These are phyloP conservation scores for Nematocida major DNA, from an alignment of 371 early-diverging fungal species.

Conservation along the genomic window DNA sequence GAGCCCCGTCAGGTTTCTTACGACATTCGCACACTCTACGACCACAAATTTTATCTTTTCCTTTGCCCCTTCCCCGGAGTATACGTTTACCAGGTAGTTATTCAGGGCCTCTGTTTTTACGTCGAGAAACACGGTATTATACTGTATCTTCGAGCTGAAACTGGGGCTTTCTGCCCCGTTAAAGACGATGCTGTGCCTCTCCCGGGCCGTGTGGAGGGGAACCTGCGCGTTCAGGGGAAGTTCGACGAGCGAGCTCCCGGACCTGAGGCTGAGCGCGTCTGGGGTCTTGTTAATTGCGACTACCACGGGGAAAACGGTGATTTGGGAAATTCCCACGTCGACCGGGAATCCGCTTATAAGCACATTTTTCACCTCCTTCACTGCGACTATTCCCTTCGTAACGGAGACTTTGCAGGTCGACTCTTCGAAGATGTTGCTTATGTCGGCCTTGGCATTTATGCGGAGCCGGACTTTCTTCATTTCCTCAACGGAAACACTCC, in stretches of 20 bases:
- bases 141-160: constrained; percentile 46
- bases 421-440: background rate
- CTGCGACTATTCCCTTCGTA: constrained; percentile 7
- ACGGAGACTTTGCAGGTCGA: background rate
- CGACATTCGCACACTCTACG: constrained; percentile 29
- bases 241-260: background rate
- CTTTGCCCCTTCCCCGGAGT: constrained; percentile 34
- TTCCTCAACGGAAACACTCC: background rate
- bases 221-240: background rate
- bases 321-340: constrained; percentile 26
- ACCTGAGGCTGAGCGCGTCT: background rate
- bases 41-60: constrained; percentile 42
- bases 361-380: constrained; percentile 16
- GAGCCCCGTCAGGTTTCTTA: constrained; percentile 36
- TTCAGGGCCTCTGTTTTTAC: background rate
- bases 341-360: constrained; percentile 1
- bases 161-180: constrained; percentile 3
- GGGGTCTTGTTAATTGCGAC: constrained; percentile 43
- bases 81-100: constrained; percentile 46
- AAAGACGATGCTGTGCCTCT: constrained; percentile 17
- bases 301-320: constrained; percentile 24
- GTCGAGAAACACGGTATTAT: constrained; percentile 41
- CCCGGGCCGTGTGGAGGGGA: constrained; percentile 5
- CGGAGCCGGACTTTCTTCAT: constrained; percentile 9
- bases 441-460: constrained; percentile 1